Percentiles rank a stretch among this genome's conserved stretches.
Conservation (phyloP, 139 green algal genomes). For the Marvania coccoides region DNA sequence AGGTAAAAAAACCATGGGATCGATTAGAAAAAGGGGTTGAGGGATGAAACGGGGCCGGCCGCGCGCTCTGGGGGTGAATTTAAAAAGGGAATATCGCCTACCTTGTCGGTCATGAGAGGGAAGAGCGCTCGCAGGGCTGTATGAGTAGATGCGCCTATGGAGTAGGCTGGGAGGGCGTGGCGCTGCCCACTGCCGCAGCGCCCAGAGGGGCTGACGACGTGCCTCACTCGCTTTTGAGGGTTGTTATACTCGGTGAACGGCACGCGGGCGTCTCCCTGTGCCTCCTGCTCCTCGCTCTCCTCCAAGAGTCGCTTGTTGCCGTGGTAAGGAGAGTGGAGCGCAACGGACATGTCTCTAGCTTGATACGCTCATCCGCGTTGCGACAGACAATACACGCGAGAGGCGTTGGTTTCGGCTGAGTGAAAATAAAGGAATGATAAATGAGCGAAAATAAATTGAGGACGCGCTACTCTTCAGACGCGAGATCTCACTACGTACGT, state of each 20-base stretch:
- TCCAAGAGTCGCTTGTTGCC: conserved; percentile 25
- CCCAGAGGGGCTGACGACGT: conserved; percentile 3
- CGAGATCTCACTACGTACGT: no score
- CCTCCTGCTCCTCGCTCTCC: conserved; percentile 18
- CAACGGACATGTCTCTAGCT: conserved; percentile 33
- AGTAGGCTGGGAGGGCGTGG: conserved; percentile 1
- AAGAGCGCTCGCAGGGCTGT: conserved; percentile 51
- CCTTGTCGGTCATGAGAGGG: conserved; percentile 60
- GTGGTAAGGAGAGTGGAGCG: conserved; percentile 4
- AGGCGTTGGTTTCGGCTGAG: no score
- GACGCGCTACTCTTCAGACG: no score
- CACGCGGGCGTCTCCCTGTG: conserved; percentile 1
- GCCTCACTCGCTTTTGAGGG: not conserved
- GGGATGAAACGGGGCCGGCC: not conserved
- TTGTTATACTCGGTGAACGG: conserved; percentile 15
- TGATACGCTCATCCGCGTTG: no score
- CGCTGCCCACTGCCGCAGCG: not conserved
- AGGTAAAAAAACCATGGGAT: not conserved
- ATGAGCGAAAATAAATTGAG: no score
- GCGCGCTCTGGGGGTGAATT: no score
- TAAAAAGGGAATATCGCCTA: not conserved
- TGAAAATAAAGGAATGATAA: no score
- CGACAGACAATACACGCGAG: no score
- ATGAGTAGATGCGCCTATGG: conserved; percentile 21
- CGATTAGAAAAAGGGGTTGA: not conserved